phyloP scores from a whole-genome alignment of 164 flowering plant genomes.

The Piper longum region DNA sequence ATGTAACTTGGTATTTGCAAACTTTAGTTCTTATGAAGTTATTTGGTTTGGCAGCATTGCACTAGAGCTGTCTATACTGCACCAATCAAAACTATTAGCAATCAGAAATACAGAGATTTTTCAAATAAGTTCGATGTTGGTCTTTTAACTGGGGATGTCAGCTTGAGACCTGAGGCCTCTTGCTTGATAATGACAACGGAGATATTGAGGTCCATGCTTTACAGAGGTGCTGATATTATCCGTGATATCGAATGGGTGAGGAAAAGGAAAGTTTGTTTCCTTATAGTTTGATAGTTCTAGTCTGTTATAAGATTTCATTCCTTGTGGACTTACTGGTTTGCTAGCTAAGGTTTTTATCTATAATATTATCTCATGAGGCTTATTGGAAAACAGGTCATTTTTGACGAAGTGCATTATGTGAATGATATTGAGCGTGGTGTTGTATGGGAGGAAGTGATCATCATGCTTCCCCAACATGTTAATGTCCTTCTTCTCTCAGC shows the following conservation, averaged over 20 bases:
- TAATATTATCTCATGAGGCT: constrained; percentile 5
- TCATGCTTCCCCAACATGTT: constrained; percentile 96
- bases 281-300: constrained; percentile 23
- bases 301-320: neutral
- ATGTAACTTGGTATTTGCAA: neutral
- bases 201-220: constrained; percentile 96
- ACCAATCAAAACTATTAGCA: constrained; percentile 98
- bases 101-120: constrained; percentile 93
- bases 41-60: constrained; percentile 56
- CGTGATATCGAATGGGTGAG: constrained; percentile 99
- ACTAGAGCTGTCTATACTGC: constrained; percentile 99
- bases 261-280: constrained; percentile 5
- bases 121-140: constrained; percentile 97
- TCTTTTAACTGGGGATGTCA: constrained; percentile 95
- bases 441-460: constrained; percentile 99
- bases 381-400: constrained; percentile 62
- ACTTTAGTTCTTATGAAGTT: neutral
- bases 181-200: constrained; percentile 99
- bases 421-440: constrained; percentile 97
- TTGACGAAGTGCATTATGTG: constrained; percentile 98
- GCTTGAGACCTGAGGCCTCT: constrained; percentile 96
- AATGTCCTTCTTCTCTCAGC: constrained; percentile 92
- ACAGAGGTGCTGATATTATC: constrained; percentile 93
- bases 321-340: constrained; percentile 1
- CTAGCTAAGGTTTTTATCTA: constrained; percentile 4